Base-by-base conservation (phyloP, 2,329 filamentous ascomycete species). In the Colletotrichum plurivorum region DNA sequence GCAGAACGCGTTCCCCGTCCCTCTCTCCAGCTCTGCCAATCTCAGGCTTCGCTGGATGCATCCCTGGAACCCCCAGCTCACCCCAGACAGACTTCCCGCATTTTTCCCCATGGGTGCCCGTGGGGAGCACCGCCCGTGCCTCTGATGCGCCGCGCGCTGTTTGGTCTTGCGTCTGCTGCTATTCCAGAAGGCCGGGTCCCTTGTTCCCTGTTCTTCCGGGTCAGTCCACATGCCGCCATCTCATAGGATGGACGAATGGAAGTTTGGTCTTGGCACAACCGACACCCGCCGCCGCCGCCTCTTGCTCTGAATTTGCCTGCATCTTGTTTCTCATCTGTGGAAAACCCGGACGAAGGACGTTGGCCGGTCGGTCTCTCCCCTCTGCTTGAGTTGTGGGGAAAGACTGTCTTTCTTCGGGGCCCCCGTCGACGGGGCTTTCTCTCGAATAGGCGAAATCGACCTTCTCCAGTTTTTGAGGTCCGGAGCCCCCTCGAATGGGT, bases 221-320 rank as follows among this genome's bases (percentile, higher is more conserved):
- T 70, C 67, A 63, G 53, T 51, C 67, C 64, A 58, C 67, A 57
- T 58, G 46, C 67, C 57, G 53, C 22, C 64, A 13, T 63, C 64
- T 68, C 58, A 69, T 68, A 63, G 67, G 63, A 63, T 63, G 67
- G 67, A 68, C 57, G 67, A 69, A 70, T 49, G 67, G 67, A 70
- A 70, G 67, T 69, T 36, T 63, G 16, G 51, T 25, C 67, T 69
- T 69, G 63, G 67, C 67, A 41, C 39, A 56, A 20, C 62, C 67
- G 67, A 61, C 56, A 69, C 51, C 36, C 64, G 45, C 59, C 53
- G 48, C 54, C 59, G 54, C 31, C 31, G 22, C 13, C 22, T 13
- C 49, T 25, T 31, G 13, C 20, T 15, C 16, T 39, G 31, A 36
- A 36, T 36, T 36, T 36, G 22, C 16, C n/a, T 16, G 41, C n/a